These are phyloP conservation scores for Neoscytalidium dimidiatum DNA, from an alignment of 2,329 filamentous ascomycete species.

Conservation along the genomic window DNA sequence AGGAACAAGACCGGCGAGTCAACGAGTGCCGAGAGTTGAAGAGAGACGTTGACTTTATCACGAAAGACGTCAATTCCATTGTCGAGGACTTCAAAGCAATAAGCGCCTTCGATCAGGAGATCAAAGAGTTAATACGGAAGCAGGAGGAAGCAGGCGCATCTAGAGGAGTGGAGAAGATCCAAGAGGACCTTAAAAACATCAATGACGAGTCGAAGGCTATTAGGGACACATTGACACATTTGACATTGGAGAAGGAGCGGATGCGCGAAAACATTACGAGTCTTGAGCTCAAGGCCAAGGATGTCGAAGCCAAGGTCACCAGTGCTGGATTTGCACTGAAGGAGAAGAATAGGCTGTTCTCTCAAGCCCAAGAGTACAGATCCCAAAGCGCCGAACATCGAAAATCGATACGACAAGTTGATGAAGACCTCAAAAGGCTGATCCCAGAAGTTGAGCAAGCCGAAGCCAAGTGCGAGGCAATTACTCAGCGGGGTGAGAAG, in stretches of 20 bases:
- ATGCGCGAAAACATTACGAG: conserved; percentile 66
- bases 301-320: conserved; percentile 72
- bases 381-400: conserved; percentile 68
- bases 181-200: conserved; percentile 69
- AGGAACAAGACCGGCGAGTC: conserved; percentile 68
- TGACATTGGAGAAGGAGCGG: conserved; percentile 71
- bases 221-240: conserved; percentile 65
- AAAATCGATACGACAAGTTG: conserved; percentile 67
- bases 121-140: conserved; percentile 73
- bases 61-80: conserved; percentile 76
- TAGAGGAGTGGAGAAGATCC: conserved; percentile 80
- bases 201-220: conserved; percentile 67
- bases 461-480: conserved; percentile 74
- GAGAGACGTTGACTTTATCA: conserved; percentile 73
- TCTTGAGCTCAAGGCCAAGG: conserved; percentile 76
- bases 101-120: conserved; percentile 68
- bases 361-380: conserved; percentile 73
- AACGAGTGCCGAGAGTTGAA: conserved; percentile 64
- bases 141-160: conserved; percentile 67
- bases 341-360: conserved; percentile 71
- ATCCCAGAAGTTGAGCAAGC: conserved; percentile 76
- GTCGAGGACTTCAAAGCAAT: conserved; percentile 72
- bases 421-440: conserved; percentile 72
- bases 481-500: conserved; percentile 67
- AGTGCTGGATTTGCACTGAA: conserved; percentile 74